Evolutionary conservation across 345 rosid genomes (phyloP).

Genomic region (Camelina laxa): DNA sequence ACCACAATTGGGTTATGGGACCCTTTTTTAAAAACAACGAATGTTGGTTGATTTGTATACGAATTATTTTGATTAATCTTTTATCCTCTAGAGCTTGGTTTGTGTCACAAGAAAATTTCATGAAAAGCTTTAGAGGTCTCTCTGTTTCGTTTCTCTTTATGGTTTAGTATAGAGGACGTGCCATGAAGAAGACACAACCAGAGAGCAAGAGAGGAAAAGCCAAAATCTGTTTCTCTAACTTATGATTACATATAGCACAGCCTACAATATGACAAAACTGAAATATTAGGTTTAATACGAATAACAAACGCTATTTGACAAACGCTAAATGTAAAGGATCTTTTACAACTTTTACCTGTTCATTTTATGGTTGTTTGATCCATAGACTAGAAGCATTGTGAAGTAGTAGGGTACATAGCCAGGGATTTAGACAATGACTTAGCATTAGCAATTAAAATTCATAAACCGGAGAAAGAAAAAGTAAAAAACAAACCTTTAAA

Average conservation of each 20-base stretch:
- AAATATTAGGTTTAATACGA: constrained; percentile 20
- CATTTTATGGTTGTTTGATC: not conserved
- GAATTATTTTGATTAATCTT: not conserved
- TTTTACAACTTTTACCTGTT: not conserved
- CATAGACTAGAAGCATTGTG: constrained; percentile 1
- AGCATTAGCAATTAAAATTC: constrained; percentile 31
- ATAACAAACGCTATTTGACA: not conserved
- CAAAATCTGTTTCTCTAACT: constrained; percentile 38
- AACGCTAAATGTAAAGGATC: not conserved
- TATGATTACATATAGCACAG: constrained; percentile 38
- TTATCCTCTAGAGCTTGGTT: constrained; percentile 19
- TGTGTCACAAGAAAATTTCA: constrained; percentile 12
- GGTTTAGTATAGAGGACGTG: constrained; percentile 28
- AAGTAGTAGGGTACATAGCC: constrained; percentile 28
- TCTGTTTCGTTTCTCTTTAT: constrained; percentile 25
- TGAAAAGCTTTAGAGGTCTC: constrained; percentile 29
- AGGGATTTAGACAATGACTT: constrained; percentile 33
- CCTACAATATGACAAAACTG: constrained; percentile 34
- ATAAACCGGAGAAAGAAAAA: not conserved
- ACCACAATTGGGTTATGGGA: constrained; percentile 36
- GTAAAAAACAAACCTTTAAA: constrained; percentile 36
- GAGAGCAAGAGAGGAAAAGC: constrained; percentile 36
- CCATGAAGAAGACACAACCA: constrained; percentile 35
- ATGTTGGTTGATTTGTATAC: constrained; percentile 27
- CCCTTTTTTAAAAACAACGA: constrained; percentile 42